These are phyloP conservation scores for Chlorella ohadii DNA, from an alignment of 139 green algal species.

Conservation along the genomic window DNA sequence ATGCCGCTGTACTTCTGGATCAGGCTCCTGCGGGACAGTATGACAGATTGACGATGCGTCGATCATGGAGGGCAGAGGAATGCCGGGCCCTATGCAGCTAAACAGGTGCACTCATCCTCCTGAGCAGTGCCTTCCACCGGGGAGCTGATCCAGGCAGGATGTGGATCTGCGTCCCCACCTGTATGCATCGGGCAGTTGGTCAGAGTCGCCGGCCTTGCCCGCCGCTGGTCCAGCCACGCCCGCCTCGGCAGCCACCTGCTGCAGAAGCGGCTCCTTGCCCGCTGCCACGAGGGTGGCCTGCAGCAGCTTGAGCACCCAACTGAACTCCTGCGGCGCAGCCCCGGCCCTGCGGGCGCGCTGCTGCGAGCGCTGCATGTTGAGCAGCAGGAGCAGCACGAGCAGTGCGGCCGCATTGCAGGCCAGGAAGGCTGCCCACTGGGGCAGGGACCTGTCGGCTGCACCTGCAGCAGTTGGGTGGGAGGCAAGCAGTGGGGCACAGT, in stretches of 20 bases:
- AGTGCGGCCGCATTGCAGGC: neutral
- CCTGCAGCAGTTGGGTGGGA: too few relatives aligned
- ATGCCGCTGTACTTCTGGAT: neutral
- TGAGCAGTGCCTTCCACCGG: too few relatives aligned
- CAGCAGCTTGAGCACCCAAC: neutral
- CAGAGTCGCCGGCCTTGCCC: neutral
- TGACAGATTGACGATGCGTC: too few relatives aligned
- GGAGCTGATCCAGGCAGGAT: too few relatives aligned
- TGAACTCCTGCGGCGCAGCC: neutral
- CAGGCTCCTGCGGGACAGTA: neutral
- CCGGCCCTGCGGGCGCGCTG: neutral
- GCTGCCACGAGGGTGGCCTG: constrained; percentile 9
- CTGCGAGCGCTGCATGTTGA: neutral
- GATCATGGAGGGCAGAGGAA: too few relatives aligned
- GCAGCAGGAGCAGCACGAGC: neutral
- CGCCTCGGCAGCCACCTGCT: neutral
- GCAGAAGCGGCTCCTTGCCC: neutral
- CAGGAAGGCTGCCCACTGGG: neutral
- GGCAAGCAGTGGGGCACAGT: too few relatives aligned
- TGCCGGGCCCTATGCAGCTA: too few relatives aligned
- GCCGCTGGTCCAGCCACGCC: neutral
- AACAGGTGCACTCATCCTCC: too few relatives aligned
- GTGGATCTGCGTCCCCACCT: neutral
- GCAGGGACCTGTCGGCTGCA: neutral
- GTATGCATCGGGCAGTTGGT: neutral